Evolutionary conservation across 2,329 filamentous ascomycete genomes (phyloP), one percentile per base, ranked within the genome.

Genomic region (Nannizziopsis barbatae): DNA sequence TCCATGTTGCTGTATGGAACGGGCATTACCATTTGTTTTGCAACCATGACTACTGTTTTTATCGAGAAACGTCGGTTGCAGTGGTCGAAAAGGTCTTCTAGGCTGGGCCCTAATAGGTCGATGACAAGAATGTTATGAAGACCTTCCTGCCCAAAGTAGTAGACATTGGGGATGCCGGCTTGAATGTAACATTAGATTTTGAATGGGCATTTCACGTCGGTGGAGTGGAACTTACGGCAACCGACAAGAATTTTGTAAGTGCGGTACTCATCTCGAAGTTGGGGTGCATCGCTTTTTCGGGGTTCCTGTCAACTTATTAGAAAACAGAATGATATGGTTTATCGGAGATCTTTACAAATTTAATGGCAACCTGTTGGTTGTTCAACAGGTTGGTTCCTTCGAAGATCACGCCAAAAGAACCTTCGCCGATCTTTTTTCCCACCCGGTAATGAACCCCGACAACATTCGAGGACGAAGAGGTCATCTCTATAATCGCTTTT

Each of bases 191-290:
- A 17, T 49, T 33, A 49, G 46, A 27, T 27, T 27, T 27, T 27
- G 22, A 3, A 27, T 27, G 22, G n/a, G 12, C 17, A 43, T 17
- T 11, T 7, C 1, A 8, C 18, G 2, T 15, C 30, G n/a, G 20
- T 33, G 7, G 14, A 40, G 17, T 11, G n/a, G 20, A n/a, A 84
- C 92, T 84, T 75, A 98, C 92, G 90, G 75, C 92, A 98, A 66
- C 92, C 92, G 57, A 96, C 92, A 58, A 98, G 80, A 61, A 98
- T 96, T 76, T 98, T 98, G 76, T 98, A 98, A 52, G 92, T 98
- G 63, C 92, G 81, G 70, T 98, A 98, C 69, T 98, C 92, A 77
- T 98, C 92, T 69, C 92, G 84, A 57, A 98, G 73, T 69, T 98
- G 92, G 50, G 92, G 92, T 65, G 92, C 92, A 73, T 98, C 92